These are phyloP conservation scores for Trichoderma breve DNA, from an alignment of 2,329 filamentous ascomycete genomes.

Conservation along the genomic window DNA sequence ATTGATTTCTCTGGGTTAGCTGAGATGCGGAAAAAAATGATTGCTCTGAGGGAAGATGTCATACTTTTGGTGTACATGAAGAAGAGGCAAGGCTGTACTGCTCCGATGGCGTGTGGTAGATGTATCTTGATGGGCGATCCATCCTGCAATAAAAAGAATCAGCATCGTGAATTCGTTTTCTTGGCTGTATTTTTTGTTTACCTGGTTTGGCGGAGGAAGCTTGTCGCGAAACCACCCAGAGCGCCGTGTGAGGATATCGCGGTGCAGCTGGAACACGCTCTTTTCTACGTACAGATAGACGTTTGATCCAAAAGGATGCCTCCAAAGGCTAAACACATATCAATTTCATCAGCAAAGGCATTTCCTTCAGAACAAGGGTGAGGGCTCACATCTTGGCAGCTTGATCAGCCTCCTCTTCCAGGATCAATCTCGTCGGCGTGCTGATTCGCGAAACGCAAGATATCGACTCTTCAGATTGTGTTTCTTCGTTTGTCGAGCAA, in stretches of 20 bases:
- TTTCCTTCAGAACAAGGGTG: background rate
- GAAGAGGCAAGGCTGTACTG: conserved; percentile 33
- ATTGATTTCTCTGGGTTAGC: background rate
- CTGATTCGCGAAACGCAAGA: background rate
- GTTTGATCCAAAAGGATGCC: conserved; percentile 34
- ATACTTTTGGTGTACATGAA: conserved; percentile 39
- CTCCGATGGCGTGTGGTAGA: conserved; percentile 27
- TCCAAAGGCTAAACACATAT: conserved; percentile 30
- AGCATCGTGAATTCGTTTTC: background rate
- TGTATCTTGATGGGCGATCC: conserved; percentile 29
- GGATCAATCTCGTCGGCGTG: conserved; percentile 24
- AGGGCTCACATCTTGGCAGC: conserved; percentile 28
- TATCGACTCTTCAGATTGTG: background rate
- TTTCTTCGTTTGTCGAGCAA: background rate
- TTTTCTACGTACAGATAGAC: conserved; percentile 30
- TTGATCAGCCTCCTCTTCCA: conserved; percentile 30
- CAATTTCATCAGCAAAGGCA: background rate
- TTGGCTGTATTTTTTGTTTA: conserved; percentile 19
- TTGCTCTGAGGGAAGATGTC: conserved; percentile 21
- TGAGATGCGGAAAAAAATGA: background rate
- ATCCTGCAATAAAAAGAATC: conserved; percentile 26
- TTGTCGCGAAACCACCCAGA: conserved; percentile 37
- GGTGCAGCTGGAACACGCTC: conserved; percentile 33
- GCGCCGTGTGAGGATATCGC: conserved; percentile 33
- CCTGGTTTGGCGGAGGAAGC: conserved; percentile 31